These are phyloP conservation scores for Aspergillus sp. DNA, from an alignment of 2,329 filamentous ascomycete species.

Conservation along the genomic window DNA sequence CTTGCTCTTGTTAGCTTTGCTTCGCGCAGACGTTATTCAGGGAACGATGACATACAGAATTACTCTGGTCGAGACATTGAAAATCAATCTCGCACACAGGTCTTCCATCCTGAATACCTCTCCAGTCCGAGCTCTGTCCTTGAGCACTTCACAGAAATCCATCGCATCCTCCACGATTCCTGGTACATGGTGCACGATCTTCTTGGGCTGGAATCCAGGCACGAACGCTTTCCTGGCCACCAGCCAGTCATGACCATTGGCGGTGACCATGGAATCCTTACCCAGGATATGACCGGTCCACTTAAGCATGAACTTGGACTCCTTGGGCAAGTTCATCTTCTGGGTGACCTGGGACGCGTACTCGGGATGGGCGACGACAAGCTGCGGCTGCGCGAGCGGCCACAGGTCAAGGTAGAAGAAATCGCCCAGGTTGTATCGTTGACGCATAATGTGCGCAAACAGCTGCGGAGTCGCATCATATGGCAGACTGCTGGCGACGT, in stretches of 20 bases:
- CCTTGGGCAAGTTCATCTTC: constrained; percentile 29
- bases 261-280: constrained; percentile 26
- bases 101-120: constrained; percentile 9
- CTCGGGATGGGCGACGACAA: constrained; percentile 32
- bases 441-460: constrained; percentile 10
- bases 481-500: constrained; percentile 11
- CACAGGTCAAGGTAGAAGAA: constrained; percentile 32
- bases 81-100: constrained; percentile 7
- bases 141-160: constrained; percentile 5
- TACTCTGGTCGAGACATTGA: constrained; percentile 6
- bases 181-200: constrained; percentile 6
- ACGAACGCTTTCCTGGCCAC: constrained; percentile 8
- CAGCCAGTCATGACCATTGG: constrained; percentile 36
- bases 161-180: constrained; percentile 8
- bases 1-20: constrained; percentile 1
- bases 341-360: constrained; percentile 35
- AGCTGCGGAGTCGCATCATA: constrained; percentile 10
- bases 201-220: constrained; percentile 6
- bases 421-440: constrained; percentile 10
- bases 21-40: neutral
- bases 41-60: constrained; percentile 3
- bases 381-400: constrained; percentile 29
- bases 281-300: constrained; percentile 19
- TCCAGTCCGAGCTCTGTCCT: constrained; percentile 3
- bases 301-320: constrained; percentile 18